Evolutionary conservation across 73 alveolate species (phyloP), one percentile per base, ranked within the genome.

Genomic region (Durusdinium trenchii): DNA sequence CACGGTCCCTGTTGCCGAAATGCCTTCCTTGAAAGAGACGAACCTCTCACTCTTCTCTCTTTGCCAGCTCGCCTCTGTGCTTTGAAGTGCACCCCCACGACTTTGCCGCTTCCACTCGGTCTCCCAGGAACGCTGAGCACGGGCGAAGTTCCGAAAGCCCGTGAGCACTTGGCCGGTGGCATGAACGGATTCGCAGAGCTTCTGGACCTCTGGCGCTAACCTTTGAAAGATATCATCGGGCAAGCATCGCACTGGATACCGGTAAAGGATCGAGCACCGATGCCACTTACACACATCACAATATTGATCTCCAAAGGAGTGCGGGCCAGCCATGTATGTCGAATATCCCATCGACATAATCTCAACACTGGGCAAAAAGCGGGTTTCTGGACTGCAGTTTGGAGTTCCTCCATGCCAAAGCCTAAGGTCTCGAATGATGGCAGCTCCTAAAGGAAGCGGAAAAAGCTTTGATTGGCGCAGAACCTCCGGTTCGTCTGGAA

Each of bases 321-420:
- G 85, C 28, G 64, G 96, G 12, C 57, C 75, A 10, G 95, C 30
- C 12, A 89, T 47, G 73, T 38, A 89, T 48, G 51, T 36, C 18
- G 86, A 73, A 45, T 89, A 89, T 52, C 47, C 47, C 86, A 75
- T 48, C 7, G 86, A 89, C 71, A 89, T 45, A 20, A 64, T 40
- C 86, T 89, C 96, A 85, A 89, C 85, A 46, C 96, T 64, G 76
- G 96, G 96, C 54, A 89, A 35, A 71, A 89, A 89, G 32, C 85
- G 69, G 32, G 96, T 89, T 26, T 64, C 75, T 18, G 30, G 46
- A 32, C 73, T 46, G 32, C 10, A 6, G 52, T 89, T 89, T 46
- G 96, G 75, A 7, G 96, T 64, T 10, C 86, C 96, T n/a, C 96
- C 96, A 46, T 64, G 86, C 96, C 96, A 89, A 38, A 89, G 86